Percentiles rank a stretch among this genome's conserved stretches.
Evolutionary conservation across 495 filamentous ascomycete species (phyloP).

Genomic region (Penicillium crystallinum): DNA sequence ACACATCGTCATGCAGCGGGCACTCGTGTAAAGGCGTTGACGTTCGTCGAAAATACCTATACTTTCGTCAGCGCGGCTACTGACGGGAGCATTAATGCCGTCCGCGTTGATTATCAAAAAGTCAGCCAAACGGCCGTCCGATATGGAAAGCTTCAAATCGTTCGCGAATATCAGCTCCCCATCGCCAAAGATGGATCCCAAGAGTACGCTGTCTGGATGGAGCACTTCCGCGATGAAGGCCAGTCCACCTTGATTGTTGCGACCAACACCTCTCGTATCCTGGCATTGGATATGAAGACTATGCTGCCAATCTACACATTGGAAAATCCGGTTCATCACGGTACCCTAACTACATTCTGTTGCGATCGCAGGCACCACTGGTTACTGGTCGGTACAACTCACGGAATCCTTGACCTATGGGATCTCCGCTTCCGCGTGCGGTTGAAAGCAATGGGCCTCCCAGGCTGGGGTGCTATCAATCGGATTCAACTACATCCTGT

Average conservation of each 20-base stretch:
- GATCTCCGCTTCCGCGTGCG: conserved; percentile 89
- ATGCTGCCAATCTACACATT: conserved; percentile 79
- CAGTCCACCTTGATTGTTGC: conserved; percentile 78
- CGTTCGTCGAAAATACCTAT: conserved; percentile 91
- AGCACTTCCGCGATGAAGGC: conserved; percentile 80
- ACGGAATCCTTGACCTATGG: conserved; percentile 92
- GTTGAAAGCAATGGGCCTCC: conserved; percentile 83
- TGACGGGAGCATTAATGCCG: conserved; percentile 86
- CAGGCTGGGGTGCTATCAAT: conserved; percentile 76
- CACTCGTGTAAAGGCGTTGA: conserved; percentile 69
- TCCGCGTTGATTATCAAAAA: conserved; percentile 73
- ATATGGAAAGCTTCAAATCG: conserved; percentile 69
- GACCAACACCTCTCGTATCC: conserved; percentile 76
- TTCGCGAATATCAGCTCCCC: conserved; percentile 78
- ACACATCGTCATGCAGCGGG: conserved; percentile 70
- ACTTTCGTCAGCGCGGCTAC: conserved; percentile 84
- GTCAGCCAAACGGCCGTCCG: conserved; percentile 50
- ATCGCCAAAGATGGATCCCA: conserved; percentile 26
- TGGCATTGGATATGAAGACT: conserved; percentile 81
- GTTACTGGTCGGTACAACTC: conserved; percentile 86
- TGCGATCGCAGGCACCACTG: conserved; percentile 79
- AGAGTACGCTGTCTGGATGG: conserved; percentile 85
- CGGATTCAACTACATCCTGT: conserved; percentile 71
- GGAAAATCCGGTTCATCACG: conserved; percentile 89
- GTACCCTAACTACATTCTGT: conserved; percentile 89